phyloP scores from a whole-genome alignment of 2,329 filamentous ascomycete species.

The Talaromyces sp. region DNA sequence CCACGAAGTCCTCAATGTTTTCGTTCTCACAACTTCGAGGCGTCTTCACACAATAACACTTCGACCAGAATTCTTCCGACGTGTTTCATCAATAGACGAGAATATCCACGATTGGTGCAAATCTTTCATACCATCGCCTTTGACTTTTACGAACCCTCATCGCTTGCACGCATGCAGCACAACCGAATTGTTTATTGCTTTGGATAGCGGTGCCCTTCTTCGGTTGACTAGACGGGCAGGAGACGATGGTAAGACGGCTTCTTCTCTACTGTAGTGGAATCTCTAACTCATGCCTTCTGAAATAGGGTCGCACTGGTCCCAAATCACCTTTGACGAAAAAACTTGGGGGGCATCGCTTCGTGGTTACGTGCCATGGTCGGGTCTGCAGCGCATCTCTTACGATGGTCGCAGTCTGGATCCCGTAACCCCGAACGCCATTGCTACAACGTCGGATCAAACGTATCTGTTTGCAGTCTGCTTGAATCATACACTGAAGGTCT shows the following conservation, averaged over 20 bases:
- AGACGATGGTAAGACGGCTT: constrained; percentile 42
- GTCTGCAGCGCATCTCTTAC: constrained; percentile 40
- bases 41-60: constrained; percentile 80
- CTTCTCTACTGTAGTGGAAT: neutral
- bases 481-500: constrained; percentile 82
- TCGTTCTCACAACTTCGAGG: constrained; percentile 71
- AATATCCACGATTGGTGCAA: constrained; percentile 73
- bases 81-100: constrained; percentile 63
- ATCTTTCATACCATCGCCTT: constrained; percentile 64
- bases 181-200: constrained; percentile 70
- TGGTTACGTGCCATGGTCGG: constrained; percentile 42
- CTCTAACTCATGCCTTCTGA: neutral
- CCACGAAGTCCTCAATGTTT: constrained; percentile 71
- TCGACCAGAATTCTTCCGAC: constrained; percentile 74
- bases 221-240: constrained; percentile 61
- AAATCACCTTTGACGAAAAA: constrained; percentile 45
- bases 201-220: constrained; percentile 47
- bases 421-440: constrained; percentile 42
- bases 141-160: constrained; percentile 74
- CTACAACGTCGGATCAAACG: constrained; percentile 42
- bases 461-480: constrained; percentile 74
- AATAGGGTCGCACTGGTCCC: constrained; percentile 40
- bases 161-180: constrained; percentile 69
- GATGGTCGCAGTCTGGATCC: constrained; percentile 39
- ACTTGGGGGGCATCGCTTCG: constrained; percentile 47